These are phyloP conservation scores for Pythium grandisporangium DNA, from an alignment of 352 stramenopile genomes.

Conservation along the genomic window DNA sequence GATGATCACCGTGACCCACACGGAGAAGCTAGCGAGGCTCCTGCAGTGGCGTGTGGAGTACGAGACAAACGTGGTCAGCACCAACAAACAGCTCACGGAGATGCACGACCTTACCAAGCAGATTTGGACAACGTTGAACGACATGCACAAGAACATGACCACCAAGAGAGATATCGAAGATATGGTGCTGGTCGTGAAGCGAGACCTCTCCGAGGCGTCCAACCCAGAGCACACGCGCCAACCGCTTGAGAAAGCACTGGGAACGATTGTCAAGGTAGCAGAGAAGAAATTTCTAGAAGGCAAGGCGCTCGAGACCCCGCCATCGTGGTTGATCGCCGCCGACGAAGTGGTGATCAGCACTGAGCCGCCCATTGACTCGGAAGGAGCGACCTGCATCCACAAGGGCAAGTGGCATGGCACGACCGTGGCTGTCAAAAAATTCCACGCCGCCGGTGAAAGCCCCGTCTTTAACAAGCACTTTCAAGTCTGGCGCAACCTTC, in stretches of 20 bases:
- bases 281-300: conserved; percentile 4
- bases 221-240: neutral
- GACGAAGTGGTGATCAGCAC: neutral
- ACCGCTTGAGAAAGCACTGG: neutral
- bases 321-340: neutral
- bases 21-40: conserved; percentile 1
- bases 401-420: conserved; percentile 14
- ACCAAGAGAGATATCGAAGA: conserved; percentile 4
- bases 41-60: conserved; percentile 11
- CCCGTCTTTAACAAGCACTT: conserved; percentile 22
- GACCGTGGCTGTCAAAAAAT: conserved; percentile 17
- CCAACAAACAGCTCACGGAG: conserved; percentile 1
- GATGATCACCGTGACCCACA: conserved; percentile 4
- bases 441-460: conserved; percentile 7
- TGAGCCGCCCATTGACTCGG: neutral
- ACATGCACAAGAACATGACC: neutral
- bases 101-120: conserved; percentile 1
- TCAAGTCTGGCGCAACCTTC: conserved; percentile 8
- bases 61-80: conserved; percentile 1
- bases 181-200: conserved; percentile 7
- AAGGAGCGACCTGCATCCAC: conserved; percentile 7
- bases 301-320: neutral
- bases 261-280: conserved; percentile 4
- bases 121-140: conserved; percentile 4
- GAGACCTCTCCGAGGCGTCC: neutral